Base-by-base conservation (phyloP, 164 flowering plant genomes). In the Annona cherimola region DNA sequence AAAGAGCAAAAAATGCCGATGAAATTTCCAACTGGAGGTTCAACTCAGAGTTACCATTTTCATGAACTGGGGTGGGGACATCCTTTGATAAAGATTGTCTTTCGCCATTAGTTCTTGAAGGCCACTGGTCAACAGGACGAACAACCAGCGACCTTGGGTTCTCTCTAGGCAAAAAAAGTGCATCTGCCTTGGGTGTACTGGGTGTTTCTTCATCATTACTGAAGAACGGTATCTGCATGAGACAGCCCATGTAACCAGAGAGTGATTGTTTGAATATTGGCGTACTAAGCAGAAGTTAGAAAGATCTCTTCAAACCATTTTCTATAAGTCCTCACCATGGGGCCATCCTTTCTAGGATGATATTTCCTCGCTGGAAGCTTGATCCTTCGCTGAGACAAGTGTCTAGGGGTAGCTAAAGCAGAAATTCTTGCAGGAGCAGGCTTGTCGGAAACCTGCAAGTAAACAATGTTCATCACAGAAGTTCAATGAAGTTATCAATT, bases 121-220 rank as follows among this genome's bases (percentile, higher is more conserved):
- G 79, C 90, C 90, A 85, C 63, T 85, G 91, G 71, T 91, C 94
- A 63, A 80, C 68, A 9, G 99, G 93, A 64, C 86, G 91, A 77
- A 95, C 85, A 6, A 95, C 87, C 50, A 95, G 76, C 50, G 98
- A 88, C 79, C 99, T 86, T 35, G 99, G 98, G 73, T 95, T 95
- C 76, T 95, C 99, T 80, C 99, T 84, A 6, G 99, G 98, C 78
- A 95, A 79, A 72, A 95, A 90, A 76, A 91, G 85, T 65, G 98
- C 96, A 84, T 93, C 98, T 18, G 99, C 99, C 83, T 90, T 95
- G 6, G 99, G 99, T 40, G 96, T 90, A 82, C 89, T 85, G 1
- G 88, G 86, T 67, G 88, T 79, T 78, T 90, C 94, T 63, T 93
- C 98, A 70, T 91, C 97, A 76, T 89, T 97, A 82, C 81, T 82